Base-by-base conservation (phyloP, 768 basidiomycete genomes). In the Tricholoma sp. region DNA sequence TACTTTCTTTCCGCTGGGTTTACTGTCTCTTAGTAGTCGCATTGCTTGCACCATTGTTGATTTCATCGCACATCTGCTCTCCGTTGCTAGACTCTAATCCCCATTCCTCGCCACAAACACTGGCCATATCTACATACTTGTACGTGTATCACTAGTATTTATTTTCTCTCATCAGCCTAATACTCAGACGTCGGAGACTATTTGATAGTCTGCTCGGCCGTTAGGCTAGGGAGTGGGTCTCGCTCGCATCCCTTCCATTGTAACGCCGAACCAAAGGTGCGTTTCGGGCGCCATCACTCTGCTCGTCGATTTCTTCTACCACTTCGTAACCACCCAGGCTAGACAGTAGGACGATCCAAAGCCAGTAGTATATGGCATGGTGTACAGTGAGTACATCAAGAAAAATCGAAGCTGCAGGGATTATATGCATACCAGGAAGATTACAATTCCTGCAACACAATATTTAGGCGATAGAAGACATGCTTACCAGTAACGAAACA, bases 261-360 rank as follows among this genome's bases (percentile, higher is more conserved):
- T 73, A 72, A 55, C 70, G 60, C 47, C 74, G 65, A 29, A 69
- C 65, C 9, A 78, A 67, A 39, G 66, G 66, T 12, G 65, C 62
- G 48, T 70, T 73, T 50, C 65, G 62, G 15, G 68, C 72, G 17
- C 74, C 68, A 18, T 72, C 73, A 15, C 75, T 57, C 15, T 68
- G 63, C 29, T 64, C 66, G 60, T 81, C 77, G 24, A 83, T 68
- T 61, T 82, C 76, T 54, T 78, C 75, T 1, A 76, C 71, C 6
- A 80, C 68, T 50, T 76, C 73, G 57, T 81, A 81, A 0, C 74
- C 73, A 8, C 79, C 74, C 5, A 71, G 51, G 50, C 63, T 71
- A 17, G 80, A 79, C 3, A 81, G 68, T 1, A 76, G 33, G 8
- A 76, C 62, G 24, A 78, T 74, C 78, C 79, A 80, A 17, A 79